phyloP scores from a whole-genome alignment of 345 rosid species.

The Mangifera indica region DNA sequence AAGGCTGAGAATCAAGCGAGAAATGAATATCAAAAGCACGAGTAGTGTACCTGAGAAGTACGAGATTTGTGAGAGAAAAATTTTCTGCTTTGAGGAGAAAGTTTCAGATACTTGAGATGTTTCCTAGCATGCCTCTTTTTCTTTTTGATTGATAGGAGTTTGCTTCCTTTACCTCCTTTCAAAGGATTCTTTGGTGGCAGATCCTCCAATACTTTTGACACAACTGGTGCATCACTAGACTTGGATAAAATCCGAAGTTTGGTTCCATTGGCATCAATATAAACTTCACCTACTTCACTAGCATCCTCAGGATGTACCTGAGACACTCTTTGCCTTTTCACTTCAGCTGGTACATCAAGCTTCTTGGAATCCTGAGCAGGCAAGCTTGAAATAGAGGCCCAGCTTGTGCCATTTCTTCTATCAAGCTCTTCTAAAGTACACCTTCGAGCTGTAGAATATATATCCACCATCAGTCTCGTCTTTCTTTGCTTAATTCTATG shows the following conservation, averaged over 20 bases:
- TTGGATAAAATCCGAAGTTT: conserved; percentile 84
- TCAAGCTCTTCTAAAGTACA: conserved; percentile 94
- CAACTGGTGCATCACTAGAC: conserved; percentile 36
- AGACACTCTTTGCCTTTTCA: conserved; percentile 35
- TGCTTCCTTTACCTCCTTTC: conserved; percentile 44
- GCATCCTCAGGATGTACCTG: conserved; percentile 46
- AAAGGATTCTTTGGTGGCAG: conserved; percentile 37
- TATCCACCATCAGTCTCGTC: conserved; percentile 75
- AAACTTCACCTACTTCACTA: conserved; percentile 76
- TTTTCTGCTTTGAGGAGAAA: conserved; percentile 52
- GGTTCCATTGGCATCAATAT: conserved; percentile 82
- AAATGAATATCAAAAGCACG: conserved; percentile 12
- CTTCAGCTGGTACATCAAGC: conserved; percentile 33
- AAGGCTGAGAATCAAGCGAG: not conserved
- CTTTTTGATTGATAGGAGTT: conserved; percentile 46
- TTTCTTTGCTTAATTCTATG: conserved; percentile 76
- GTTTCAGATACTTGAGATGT: conserved; percentile 51
- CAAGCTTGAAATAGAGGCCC: conserved; percentile 49
- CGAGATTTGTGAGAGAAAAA: conserved; percentile 38
- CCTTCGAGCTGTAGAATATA: conserved; percentile 58
- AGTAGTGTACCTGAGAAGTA: conserved; percentile 54
- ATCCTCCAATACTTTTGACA: conserved; percentile 31
- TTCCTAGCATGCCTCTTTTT: conserved; percentile 44
- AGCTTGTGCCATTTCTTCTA: conserved; percentile 73
- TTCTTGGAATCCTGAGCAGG: conserved; percentile 42